Conservation (phyloP, 768 basidiomycete species). For the Brasilioporus rufonigricans region DNA sequence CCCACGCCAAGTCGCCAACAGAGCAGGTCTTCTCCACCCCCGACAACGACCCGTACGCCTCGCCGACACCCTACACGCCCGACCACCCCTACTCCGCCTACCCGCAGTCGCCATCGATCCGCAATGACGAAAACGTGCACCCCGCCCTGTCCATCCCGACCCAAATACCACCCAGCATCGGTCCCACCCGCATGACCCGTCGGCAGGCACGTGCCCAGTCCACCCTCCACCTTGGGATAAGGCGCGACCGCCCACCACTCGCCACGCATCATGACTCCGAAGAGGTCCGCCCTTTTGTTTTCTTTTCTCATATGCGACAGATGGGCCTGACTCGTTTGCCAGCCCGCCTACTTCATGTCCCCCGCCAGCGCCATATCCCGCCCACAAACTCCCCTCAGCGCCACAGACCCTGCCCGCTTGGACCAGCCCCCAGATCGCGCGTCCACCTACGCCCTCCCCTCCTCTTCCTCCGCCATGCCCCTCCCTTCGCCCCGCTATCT, state of each 20-base stretch:
- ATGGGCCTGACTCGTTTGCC: slow-evolving; percentile 13
- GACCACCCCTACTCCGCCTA: slow-evolving; percentile 29
- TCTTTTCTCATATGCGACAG: neutral
- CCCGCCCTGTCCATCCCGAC: slow-evolving; percentile 29
- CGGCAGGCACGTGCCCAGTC: slow-evolving; percentile 40
- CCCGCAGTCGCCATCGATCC: slow-evolving; percentile 30
- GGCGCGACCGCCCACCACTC: slow-evolving; percentile 28
- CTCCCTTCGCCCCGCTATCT: slow-evolving; percentile 43
- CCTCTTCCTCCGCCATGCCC: slow-evolving; percentile 21
- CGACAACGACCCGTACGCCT: slow-evolving; percentile 36
- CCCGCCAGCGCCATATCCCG: slow-evolving; percentile 36
- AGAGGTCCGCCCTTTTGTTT: slow-evolving; percentile 22
- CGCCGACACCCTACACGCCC: slow-evolving; percentile 23
- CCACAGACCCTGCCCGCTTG: slow-evolving; percentile 33
- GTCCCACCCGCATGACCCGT: slow-evolving; percentile 50
- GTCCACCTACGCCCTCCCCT: slow-evolving; percentile 26
- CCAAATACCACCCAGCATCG: slow-evolving; percentile 51
- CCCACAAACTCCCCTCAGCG: slow-evolving; percentile 38
- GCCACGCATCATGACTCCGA: slow-evolving; percentile 25
- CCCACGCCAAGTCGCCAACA: slow-evolving; percentile 5
- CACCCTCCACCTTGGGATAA: slow-evolving; percentile 32
- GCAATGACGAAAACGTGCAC: slow-evolving; percentile 27
- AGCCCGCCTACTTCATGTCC: slow-evolving; percentile 37
- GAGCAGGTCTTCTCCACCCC: slow-evolving; percentile 38
- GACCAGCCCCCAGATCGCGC: slow-evolving; percentile 33